Evolutionary conservation across 2,329 filamentous ascomycete genomes (phyloP).

Genomic region (Mycosphaerella arachidis): DNA sequence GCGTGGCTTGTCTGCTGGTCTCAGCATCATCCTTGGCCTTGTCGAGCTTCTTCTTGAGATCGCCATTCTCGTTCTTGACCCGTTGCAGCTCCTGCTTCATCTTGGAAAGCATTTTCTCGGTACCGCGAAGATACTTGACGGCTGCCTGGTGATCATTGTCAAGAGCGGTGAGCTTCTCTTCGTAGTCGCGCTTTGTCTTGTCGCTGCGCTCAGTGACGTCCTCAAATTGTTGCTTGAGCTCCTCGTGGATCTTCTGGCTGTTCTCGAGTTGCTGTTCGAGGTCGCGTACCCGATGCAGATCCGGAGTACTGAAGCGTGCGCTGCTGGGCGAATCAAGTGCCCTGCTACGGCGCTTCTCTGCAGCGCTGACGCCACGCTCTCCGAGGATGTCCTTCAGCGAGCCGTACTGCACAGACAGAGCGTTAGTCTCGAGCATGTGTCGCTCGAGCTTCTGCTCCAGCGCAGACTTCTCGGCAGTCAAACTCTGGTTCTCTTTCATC

Average conservation of each 20-base stretch:
- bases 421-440: slow-evolving; percentile 90
- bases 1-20: slow-evolving; percentile 29
- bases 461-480: slow-evolving; percentile 75
- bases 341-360: slow-evolving; percentile 65
- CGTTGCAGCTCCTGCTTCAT: slow-evolving; percentile 96
- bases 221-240: slow-evolving; percentile 73
- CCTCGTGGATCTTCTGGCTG: slow-evolving; percentile 75
- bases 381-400: slow-evolving; percentile 88
- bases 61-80: slow-evolving; percentile 80
- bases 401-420: slow-evolving; percentile 83
- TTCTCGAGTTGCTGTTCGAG: slow-evolving; percentile 82
- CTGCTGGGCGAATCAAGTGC: slow-evolving; percentile 64
- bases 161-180: slow-evolving; percentile 87
- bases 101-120: slow-evolving; percentile 97
- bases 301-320: slow-evolving; percentile 65
- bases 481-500: slow-evolving; percentile 75
- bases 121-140: slow-evolving; percentile 96
- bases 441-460: slow-evolving; percentile 76
- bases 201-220: slow-evolving; percentile 73
- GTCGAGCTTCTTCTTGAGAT: slow-evolving; percentile 73
- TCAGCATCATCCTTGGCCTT: slow-evolving; percentile 33
- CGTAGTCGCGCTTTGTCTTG: slow-evolving; percentile 82
- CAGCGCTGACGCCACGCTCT: slow-evolving; percentile 80
- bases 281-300: slow-evolving; percentile 72
- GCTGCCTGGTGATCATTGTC: slow-evolving; percentile 98